These are phyloP conservation scores for Dianthus caryophyllus DNA, from an alignment of 148 eudicot species.

Conservation along the genomic window DNA sequence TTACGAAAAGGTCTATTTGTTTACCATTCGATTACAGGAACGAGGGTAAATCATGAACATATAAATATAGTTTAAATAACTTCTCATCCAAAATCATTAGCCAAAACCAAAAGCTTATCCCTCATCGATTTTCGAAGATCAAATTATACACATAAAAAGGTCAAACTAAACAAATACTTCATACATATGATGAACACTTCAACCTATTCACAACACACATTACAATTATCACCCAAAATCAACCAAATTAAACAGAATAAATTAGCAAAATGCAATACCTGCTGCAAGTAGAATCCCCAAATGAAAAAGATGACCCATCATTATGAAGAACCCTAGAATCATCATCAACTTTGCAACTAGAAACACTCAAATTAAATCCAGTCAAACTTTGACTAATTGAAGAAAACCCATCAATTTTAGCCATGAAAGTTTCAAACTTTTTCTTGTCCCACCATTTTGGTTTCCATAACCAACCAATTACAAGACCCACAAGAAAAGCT, in stretches of 20 bases:
- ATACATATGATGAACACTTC: too few species aligned
- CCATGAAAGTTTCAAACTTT: constrained; percentile 29
- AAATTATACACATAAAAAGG: too few species aligned
- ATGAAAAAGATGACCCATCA: constrained; percentile 21
- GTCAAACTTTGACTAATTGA: constrained; percentile 31
- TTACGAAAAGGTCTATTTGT: too few species aligned
- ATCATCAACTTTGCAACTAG: constrained; percentile 24
- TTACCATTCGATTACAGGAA: too few species aligned
- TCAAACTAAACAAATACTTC: too few species aligned
- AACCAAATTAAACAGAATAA: background rate
- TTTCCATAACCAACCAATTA: constrained; percentile 86
- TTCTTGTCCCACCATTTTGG: constrained; percentile 82
- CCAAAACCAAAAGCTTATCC: too few species aligned
- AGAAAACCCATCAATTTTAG: constrained; percentile 38
- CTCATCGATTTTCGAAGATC: too few species aligned
- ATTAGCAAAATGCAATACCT: too few species aligned
- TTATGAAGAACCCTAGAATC: constrained; percentile 21
- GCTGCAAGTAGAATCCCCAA: constrained; percentile 38
- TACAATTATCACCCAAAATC: background rate
- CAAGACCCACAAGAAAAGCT: constrained; percentile 69
- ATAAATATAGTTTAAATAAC: too few species aligned
- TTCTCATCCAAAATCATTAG: too few species aligned
- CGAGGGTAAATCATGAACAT: too few species aligned
- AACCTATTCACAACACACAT: background rate
- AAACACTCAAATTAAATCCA: constrained; percentile 32